Base-by-base conservation (phyloP, 2,329 filamentous ascomycete genomes). In the Dactylonectria estremocensis region DNA sequence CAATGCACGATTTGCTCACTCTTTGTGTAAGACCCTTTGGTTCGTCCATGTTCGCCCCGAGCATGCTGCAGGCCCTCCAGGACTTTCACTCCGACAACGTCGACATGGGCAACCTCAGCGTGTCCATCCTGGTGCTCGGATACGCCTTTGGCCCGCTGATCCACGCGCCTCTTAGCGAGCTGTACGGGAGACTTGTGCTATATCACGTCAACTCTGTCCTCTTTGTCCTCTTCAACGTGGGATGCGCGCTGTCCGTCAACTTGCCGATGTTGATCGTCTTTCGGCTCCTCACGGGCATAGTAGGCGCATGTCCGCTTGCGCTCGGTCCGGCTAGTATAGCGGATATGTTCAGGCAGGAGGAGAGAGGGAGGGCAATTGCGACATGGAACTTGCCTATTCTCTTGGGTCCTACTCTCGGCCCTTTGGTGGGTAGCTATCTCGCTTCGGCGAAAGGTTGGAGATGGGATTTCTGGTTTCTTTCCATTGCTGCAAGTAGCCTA, bases 251-350 rank as follows among this genome's bases (percentile, higher is more conserved):
- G 14, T 60, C 57, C 10, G 11, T 40, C 20, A 60, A 60, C 20
- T 50, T 60, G 24, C 86, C 89, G 72, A 89, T 88, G 0, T 76
- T 92, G n/a, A 83, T 90, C 78, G 77, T 90, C 40, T 88, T 87
- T 4, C 83, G 89, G 10, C 91, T 91, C 76, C 88, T 89, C 67
- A 82, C 83, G 7, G 88, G 86, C 0, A 83, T 90, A 57, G 89
- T 90, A 71, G 88, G 86, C 10, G 85, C 85, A 0, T 86, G 84
- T 43, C 86, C 88, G 0, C 73, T 91, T 11, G 89, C 89, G 0
- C 88, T 90, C 72, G 90, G 89, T 5, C 87, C 87, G 33, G 89
- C 88, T 16, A 87, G 87, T 1, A 87, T 63, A 33, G 50, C 87
- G 11, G 90, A 92, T 76, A 81, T 91, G 74, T 83, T 91, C 35